Conservation (phyloP, 2,329 filamentous ascomycete genomes). For the Fusarium odoratissimum region DNA sequence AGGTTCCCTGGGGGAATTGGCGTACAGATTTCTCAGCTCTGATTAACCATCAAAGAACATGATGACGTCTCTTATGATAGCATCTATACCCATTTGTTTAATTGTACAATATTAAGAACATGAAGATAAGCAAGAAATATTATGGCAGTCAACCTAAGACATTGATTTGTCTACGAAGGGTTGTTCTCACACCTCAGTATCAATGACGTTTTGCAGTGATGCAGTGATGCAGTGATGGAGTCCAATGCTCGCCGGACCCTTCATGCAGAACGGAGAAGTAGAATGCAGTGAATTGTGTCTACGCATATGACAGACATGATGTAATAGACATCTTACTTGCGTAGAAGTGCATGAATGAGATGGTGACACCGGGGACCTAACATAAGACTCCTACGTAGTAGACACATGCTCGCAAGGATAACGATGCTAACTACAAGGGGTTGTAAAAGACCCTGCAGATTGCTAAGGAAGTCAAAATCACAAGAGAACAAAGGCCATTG, state of each 20-base stretch:
- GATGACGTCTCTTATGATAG: constrained; percentile 37
- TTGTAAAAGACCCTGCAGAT: constrained; percentile 30
- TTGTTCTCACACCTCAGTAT: background rate
- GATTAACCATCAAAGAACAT: constrained; percentile 28
- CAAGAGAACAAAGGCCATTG: background rate
- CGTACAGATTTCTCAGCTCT: constrained; percentile 20
- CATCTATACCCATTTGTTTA: constrained; percentile 41
- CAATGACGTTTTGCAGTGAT: background rate
- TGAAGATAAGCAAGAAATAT: constrained; percentile 1
- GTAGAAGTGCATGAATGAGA: background rate
- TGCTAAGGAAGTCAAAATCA: constrained; percentile 20
- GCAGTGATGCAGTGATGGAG: too few species aligned
- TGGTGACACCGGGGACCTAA: background rate
- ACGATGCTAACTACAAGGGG: constrained; percentile 12
- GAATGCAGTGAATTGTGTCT: background rate
- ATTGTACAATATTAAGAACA: constrained; percentile 16
- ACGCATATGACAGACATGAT: background rate
- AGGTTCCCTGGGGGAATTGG: constrained; percentile 6
- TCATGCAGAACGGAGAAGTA: background rate
- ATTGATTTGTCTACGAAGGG: background rate
- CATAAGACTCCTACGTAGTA: background rate
- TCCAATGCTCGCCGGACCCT: background rate
- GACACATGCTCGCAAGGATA: background rate
- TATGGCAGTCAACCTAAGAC: background rate
- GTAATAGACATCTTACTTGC: background rate